Base-by-base conservation (phyloP, 83 land plant species). In the Picea abies region DNA sequence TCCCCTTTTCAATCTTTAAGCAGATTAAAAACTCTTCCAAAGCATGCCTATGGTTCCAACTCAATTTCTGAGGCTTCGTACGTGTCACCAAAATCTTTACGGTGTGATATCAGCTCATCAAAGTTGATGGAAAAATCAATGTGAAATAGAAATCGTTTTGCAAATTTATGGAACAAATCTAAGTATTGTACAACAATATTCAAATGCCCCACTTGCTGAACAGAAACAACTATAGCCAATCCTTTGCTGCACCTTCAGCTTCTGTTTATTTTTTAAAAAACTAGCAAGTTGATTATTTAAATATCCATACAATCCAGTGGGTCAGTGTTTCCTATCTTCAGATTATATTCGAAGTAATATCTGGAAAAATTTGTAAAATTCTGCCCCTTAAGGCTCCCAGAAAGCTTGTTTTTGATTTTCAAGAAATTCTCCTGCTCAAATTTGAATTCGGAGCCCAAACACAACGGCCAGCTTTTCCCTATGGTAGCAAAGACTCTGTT, bases 201-300 rank as follows among this genome's bases (percentile, higher is more conserved):
- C 20, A 70, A 70, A 70, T 25, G 39, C 49, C 75, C 41, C n/a
- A 70, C 75, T 70, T 70, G 75, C 47, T 47, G 37, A 4, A 19
- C 47, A 70, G 44, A 37, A 70, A 70, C 47, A 70, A 17, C n/a
- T 10, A 7, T 37, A 70, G 10, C 75, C 39, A 70, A 70, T 5
- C 39, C 47, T 37, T 70, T n/a, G 47, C 75, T 37, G 20, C 75
- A 70, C 29, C 75, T 70, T n/a, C 47, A 70, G 75, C 22, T 70
- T 37, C 75, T 70, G 75, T 6, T 37, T n/a, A 35, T 17, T 16
- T 41, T 70, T 70, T 16, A 32, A 29, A 70, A 69, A 35, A 32
- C 22, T 37, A 37, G 29, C 14, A 37, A 70, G 8, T 35, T 9
- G 20, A n/a, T 8, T 70, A 35, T 41, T 41, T 35, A 70, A 32